phyloP scores from a whole-genome alignment of 1,139 yeast genomes.

The Yamadazyma diospyri region DNA sequence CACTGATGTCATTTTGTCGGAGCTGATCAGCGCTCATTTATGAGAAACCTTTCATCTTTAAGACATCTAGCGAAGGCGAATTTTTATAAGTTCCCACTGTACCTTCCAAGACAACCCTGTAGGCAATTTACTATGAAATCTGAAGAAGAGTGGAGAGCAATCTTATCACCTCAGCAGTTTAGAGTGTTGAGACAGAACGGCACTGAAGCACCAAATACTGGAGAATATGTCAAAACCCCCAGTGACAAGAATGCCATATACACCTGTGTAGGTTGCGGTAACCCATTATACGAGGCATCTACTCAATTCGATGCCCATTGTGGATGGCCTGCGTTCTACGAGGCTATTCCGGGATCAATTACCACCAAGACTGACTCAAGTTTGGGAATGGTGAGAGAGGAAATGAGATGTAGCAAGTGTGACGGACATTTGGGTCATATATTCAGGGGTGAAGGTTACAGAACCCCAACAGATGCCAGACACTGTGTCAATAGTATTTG shows the following conservation, averaged over 20 bases:
- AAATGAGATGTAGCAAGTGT: slow-evolving; percentile 84
- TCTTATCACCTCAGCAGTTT: slow-evolving; percentile 73
- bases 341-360: slow-evolving; percentile 81
- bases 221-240: slow-evolving; percentile 57
- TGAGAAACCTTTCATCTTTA: no score
- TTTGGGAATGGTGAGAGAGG: slow-evolving; percentile 78
- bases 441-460: slow-evolving; percentile 90
- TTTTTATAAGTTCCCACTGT: no score
- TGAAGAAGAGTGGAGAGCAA: slow-evolving; percentile 78
- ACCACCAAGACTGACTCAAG: slow-evolving; percentile 55
- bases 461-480: slow-evolving; percentile 85
- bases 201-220: slow-evolving; percentile 82
- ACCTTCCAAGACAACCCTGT: no score
- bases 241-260: slow-evolving; percentile 56
- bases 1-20: no score
- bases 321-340: slow-evolving; percentile 98
- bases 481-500: slow-evolving; percentile 92
- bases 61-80: no score
- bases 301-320: slow-evolving; percentile 88
- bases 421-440: slow-evolving; percentile 96
- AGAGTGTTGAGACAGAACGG: slow-evolving; percentile 73
- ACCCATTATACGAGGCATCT: slow-evolving; percentile 72
- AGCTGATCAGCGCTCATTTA: no score
- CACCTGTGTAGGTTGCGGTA: slow-evolving; percentile 79
- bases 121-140: no score